Base-by-base conservation (phyloP, 306 rosid genomes). In the Cucurbita moschata region DNA sequence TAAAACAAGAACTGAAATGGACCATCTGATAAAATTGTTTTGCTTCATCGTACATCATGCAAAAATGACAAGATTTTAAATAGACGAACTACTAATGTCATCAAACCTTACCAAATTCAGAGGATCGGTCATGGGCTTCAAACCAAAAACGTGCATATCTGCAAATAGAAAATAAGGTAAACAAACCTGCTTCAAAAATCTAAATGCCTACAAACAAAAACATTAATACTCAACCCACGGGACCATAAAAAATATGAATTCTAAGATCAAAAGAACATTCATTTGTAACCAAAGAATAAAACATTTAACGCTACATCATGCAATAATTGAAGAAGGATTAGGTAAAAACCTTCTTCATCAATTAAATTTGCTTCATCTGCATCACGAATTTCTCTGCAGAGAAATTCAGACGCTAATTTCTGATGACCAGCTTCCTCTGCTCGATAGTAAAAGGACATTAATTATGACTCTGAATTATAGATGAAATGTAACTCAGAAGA, bases 281-380 rank as follows among this genome's bases (percentile, higher is more conserved):
- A n/a, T 72, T 53, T 40, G 5, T 8, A 40, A 72, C 23, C 10
- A 53, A 51, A 2, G 10, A 10, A 38, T 37, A 37, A 51, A 15
- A 52, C 9, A 42, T 19, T 19, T 37, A 11, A 21, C 47, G 18
- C 39, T 19, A 47, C 0, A 46, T 57, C 38, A 5, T 39, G 19
- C 39, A 37, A 38, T 47, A 72, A 54, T 35, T 55, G 40, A 57
- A 57, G 8, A 51, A 18, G 71, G 54, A 76, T 30, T 53, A 66
- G 35, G 39, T 63, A 73, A 70, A 21, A 76, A 91, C 99, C 99
- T 88, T 89, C 92, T 86, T 90, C 97, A 0, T 84, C 87, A 82
- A 94, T 88, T 76, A 86, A 84, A 86, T 89, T 94, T 73, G 96
- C 88, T 81, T 90, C 97, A 76, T 87, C 93, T 56, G 97, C 96